phyloP scores from a whole-genome alignment of 345 rosid genomes.

The Populus euphratica region DNA sequence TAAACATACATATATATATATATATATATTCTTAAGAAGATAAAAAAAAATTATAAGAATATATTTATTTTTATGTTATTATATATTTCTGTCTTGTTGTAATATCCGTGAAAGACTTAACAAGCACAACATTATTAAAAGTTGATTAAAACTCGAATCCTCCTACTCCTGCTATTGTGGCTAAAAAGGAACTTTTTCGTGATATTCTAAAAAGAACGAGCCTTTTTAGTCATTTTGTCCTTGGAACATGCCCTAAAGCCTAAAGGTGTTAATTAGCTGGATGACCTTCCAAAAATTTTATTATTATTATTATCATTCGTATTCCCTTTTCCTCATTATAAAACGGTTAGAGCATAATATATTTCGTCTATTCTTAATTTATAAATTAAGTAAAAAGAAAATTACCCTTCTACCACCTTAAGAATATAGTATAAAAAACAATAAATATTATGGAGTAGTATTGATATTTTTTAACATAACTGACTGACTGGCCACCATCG shows the following conservation, averaged over 20 bases:
- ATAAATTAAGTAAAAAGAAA: slow-evolving; percentile 40
- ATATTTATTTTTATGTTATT: not conserved
- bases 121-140: not conserved
- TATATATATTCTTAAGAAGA: no score
- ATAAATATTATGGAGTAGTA: slow-evolving; percentile 19
- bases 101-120: no score
- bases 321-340: slow-evolving; percentile 3
- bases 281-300: slow-evolving; percentile 19
- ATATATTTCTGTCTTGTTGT: no score
- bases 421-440: slow-evolving; percentile 26
- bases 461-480: slow-evolving; percentile 31
- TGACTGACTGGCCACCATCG: slow-evolving; percentile 44
- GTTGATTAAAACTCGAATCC: not conserved
- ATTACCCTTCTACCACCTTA: slow-evolving; percentile 36
- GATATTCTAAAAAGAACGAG: slow-evolving; percentile 40
- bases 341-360: slow-evolving; percentile 23
- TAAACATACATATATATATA: no score
- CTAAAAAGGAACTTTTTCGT: slow-evolving; percentile 72
- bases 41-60: no score
- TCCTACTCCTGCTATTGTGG: slow-evolving; percentile 27
- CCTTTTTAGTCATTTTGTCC: slow-evolving; percentile 50
- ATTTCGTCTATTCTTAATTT: slow-evolving; percentile 37
- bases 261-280: slow-evolving; percentile 45
- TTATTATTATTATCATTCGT: not conserved
- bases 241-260: slow-evolving; percentile 58